Base-by-base conservation (phyloP, 345 rosid species). In the Citrus glauca region DNA sequence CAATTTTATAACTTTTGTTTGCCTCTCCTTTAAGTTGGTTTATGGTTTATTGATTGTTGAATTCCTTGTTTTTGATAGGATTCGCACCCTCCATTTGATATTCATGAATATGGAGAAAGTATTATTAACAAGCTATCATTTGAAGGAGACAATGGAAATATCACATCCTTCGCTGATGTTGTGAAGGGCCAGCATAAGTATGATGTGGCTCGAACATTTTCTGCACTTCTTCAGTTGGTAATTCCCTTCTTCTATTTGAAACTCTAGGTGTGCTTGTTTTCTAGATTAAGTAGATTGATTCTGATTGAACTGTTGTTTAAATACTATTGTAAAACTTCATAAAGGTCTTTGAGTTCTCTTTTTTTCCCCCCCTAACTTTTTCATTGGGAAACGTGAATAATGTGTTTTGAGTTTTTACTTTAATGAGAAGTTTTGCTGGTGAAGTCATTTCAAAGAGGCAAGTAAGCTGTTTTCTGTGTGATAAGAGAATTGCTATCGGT, bases 141-240 rank as follows among this genome's bases (percentile, higher is more conserved):
- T 71, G 90, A 89, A 83, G 88, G 72, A 56, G 79, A 82, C 20
- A 62, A 74, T 22, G 84, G 72, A 77, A 79, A 78, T 73, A 79
- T 72, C 19, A 74, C 70, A 77, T 83, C 98, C 37, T 96, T 96
- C 50, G 78, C 90, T 24, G 91, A 89, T 82, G 84, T 90, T 53
- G 97, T 91, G 61, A 84, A 73, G 79, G 95, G 91, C 81, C 98
- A 88, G 80, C 92, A 90, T 57, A 94, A 89, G 89, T 97, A 91
- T 69, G 94, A 94, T 16, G 90, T 94, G 61, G 98, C 98, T 68
- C 94, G 99, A 81, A 75, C 92, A 32, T 97, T 97, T 86, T 94
- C 98, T 7, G 98, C 97, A 3, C 97, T 96, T 78, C 99, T 96
- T 78, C 99, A 96, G 83, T 86, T 96, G 97, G 98, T 96, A 90